Evolutionary conservation across 208 protist species (phyloP), one percentile per base, ranked within the genome.

Genomic region (Porcisia deanei): DNA sequence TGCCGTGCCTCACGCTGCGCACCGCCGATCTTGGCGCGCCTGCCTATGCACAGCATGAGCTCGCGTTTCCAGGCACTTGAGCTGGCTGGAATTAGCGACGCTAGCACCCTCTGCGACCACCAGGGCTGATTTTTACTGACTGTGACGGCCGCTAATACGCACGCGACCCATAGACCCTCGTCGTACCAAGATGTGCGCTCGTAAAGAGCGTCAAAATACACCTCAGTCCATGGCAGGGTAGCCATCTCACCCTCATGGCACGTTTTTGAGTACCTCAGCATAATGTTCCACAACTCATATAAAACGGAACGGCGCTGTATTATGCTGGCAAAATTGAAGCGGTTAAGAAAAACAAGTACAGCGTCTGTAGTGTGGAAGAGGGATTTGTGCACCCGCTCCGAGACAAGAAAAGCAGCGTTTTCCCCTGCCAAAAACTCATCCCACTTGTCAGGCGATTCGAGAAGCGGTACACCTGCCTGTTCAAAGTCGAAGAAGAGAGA

Each of bases 171-270:
- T 34, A 82, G 20, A 5, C 78, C 78, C 45, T 82, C 78, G 60
- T 82, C 78, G 71, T 64, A 20, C 53, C 73, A 82, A 18, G 73
- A 57, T 3, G 78, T 68, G 3, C 78, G 72, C 67, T 82, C 73
- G 43, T 67, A 82, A n/a, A 82, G 58, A 37, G 71, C 55, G 61
- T 82, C 78, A 53, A 82, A 82, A 34, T 82, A 82, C 18, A 82
- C 43, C 54, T 43, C 68, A 3, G 58, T 22, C 72, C 72, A 82
- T 37, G 72, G 37, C 25, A 54, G 20, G 12, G 39, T 18, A 25
- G 20, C 25, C 4, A 25, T 16, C 8, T 68, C 66, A 10, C 45
- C 5, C 9, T 10, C 2, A 1, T 64, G 43, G 52, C 7, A 30
- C 30, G 22, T 18, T 14, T 47, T 55, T 7, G 76, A n/a, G 0